Conservation (phyloP, 768 basidiomycete genomes). For the Fomitopsis serialis region DNA sequence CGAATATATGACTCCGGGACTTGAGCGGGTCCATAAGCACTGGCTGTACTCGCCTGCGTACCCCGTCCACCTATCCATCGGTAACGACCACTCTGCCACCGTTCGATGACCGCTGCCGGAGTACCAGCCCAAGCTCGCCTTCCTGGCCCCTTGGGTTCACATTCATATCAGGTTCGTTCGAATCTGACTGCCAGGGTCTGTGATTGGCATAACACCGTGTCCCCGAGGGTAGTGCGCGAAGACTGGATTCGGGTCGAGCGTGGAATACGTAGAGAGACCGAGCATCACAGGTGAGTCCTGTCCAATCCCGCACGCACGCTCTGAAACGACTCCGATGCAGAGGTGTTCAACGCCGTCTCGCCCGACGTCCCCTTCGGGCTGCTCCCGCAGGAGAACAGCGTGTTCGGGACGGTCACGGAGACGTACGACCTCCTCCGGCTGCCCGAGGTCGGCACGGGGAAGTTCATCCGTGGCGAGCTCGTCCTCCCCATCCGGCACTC, state of each 20-base stretch:
- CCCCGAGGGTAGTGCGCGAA: constrained; percentile 42
- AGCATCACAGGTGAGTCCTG: constrained; percentile 30
- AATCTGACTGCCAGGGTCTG: constrained; percentile 17
- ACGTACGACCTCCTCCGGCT: constrained; percentile 62
- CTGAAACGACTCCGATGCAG: constrained; percentile 30
- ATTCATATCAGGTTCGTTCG: constrained; percentile 53
- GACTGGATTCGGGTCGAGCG: constrained; percentile 39
- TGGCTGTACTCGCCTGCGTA: too few species aligned
- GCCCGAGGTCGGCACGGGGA: constrained; percentile 30
- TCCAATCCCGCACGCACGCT: not conserved
- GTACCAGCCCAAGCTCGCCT: constrained; percentile 32
- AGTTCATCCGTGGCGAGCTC: constrained; percentile 56
- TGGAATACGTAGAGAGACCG: constrained; percentile 35
- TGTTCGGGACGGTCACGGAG: constrained; percentile 68
- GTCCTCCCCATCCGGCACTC: constrained; percentile 62
- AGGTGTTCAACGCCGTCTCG: constrained; percentile 51
- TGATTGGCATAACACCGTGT: not conserved
- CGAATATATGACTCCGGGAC: too few species aligned
- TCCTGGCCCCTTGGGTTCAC: constrained; percentile 66
- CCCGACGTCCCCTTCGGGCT: constrained; percentile 45
- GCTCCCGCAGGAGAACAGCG: constrained; percentile 80
- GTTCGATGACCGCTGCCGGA: not conserved
- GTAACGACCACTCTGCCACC: not conserved
- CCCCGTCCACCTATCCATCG: too few species aligned
- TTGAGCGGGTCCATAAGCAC: too few species aligned